Percentiles rank a stretch among this genome's conserved stretches.
phyloP scores from a whole-genome alignment of 2,329 filamentous ascomycete genomes.

The Amesomyces nigricolor region DNA sequence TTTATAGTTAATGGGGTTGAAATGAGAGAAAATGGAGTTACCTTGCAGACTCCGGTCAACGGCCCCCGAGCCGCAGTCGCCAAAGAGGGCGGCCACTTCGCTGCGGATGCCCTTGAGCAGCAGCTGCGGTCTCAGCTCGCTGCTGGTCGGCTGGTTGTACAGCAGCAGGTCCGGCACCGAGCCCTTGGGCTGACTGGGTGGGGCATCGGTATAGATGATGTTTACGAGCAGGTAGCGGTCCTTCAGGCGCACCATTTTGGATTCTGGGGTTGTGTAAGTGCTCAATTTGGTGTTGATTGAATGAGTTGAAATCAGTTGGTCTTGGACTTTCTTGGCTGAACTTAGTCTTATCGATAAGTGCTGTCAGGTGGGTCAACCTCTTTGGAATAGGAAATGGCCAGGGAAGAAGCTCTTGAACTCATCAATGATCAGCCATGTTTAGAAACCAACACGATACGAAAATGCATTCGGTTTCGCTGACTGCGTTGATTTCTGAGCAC shows the following conservation, averaged over 20 bases:
- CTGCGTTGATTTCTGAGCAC: no score
- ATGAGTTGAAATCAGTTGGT: neutral
- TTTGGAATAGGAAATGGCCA: no score
- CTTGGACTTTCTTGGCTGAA: neutral
- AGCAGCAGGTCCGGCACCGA: slow-evolving; percentile 56
- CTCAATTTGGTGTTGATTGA: neutral
- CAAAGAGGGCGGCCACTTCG: slow-evolving; percentile 68
- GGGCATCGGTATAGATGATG: slow-evolving; percentile 72
- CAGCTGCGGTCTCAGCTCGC: slow-evolving; percentile 59
- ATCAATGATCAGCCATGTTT: no score
- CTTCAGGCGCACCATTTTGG: slow-evolving; percentile 85
- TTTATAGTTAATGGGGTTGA: neutral
- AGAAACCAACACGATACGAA: no score
- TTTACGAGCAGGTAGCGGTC: slow-evolving; percentile 93
- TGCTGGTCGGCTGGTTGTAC: slow-evolving; percentile 73
- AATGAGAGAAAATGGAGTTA: slow-evolving; percentile 34
- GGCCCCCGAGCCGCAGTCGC: slow-evolving; percentile 80
- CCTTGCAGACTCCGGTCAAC: slow-evolving; percentile 64
- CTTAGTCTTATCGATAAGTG: neutral
- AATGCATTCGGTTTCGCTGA: no score
- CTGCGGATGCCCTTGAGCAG: slow-evolving; percentile 66
- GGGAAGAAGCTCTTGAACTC: no score
- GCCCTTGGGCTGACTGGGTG: slow-evolving; percentile 32
- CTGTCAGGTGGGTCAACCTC: neutral
- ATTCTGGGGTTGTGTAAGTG: neutral